Percentiles rank a stretch among this genome's conserved stretches.
phyloP scores from a whole-genome alignment of 2,329 filamentous ascomycete genomes.

The Xylaria multiplex region DNA sequence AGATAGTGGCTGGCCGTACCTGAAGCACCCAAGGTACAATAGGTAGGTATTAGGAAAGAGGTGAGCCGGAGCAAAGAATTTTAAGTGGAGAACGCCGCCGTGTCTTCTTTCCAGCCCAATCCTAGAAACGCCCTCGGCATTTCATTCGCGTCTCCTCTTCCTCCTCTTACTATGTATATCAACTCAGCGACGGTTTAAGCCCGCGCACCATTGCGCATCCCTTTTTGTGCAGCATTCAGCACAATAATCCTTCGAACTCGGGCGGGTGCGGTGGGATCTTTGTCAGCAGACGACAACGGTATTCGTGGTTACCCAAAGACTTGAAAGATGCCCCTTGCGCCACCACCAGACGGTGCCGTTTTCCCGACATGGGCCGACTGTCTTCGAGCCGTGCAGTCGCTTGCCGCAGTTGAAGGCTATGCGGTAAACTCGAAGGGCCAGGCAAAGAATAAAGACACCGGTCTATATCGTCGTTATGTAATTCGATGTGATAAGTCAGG shows the following conservation, averaged over 20 bases:
- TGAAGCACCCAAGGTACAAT: no score
- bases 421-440: conserved; percentile 44
- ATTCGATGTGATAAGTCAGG: conserved; percentile 46
- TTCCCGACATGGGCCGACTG: conserved; percentile 43
- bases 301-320: neutral
- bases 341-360: conserved; percentile 40
- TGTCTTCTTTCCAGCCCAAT: conserved; percentile 22
- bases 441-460: conserved; percentile 42
- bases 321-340: conserved; percentile 41
- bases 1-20: no score
- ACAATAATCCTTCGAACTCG: no score
- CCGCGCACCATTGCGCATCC: neutral
- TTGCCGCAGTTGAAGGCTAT: conserved; percentile 43
- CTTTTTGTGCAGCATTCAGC: neutral
- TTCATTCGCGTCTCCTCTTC: conserved; percentile 27
- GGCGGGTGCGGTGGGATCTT: neutral
- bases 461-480: conserved; percentile 43
- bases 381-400: conserved; percentile 40
- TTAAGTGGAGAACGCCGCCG: conserved; percentile 25
- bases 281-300: neutral
- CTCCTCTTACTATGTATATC: neutral
- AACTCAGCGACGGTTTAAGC: conserved; percentile 8
- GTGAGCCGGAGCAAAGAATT: neutral
- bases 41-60: neutral
- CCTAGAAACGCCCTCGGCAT: conserved; percentile 35